These are phyloP conservation scores for Beauveria asiatica DNA, from an alignment of 2,329 filamentous ascomycete genomes.

Conservation along the genomic window DNA sequence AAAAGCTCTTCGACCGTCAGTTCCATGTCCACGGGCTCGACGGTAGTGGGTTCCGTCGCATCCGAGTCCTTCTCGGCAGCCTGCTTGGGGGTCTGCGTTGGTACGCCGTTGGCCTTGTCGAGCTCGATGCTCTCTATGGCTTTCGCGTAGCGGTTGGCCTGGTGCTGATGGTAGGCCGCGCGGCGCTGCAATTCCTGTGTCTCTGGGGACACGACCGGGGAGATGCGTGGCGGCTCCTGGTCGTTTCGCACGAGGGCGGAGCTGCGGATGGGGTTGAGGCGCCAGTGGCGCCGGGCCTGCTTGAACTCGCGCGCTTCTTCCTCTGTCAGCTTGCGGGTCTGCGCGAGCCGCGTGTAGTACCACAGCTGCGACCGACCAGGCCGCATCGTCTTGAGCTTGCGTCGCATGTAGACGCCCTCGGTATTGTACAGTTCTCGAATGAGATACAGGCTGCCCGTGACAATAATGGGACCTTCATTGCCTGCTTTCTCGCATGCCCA, in stretches of 20 bases:
- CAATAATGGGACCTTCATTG: conserved; percentile 23
- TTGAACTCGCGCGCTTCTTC: conserved; percentile 28
- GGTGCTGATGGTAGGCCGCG: conserved; percentile 23
- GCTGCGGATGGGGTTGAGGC: conserved; percentile 22
- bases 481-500: conserved; percentile 28
- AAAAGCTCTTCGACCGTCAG: conserved; percentile 15
- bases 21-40: background rate
- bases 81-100: background rate
- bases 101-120: conserved; percentile 13
- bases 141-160: conserved; percentile 20
- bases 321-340: conserved; percentile 22
- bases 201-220: conserved; percentile 16
- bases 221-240: conserved; percentile 11
- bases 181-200: conserved; percentile 20
- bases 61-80: background rate
- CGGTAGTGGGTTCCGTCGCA: background rate
- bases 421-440: conserved; percentile 26
- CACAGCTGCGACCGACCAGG: conserved; percentile 27
- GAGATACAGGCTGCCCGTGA: conserved; percentile 34
- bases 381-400: conserved; percentile 22
- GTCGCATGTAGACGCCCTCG: conserved; percentile 21
- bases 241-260: conserved; percentile 15
- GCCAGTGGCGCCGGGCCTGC: conserved; percentile 24
- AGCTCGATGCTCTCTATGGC: conserved; percentile 18
- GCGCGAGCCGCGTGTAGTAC: conserved; percentile 22